These are phyloP conservation scores for Diaporthe helianthi DNA, from an alignment of 2,329 filamentous ascomycete species.

Conservation along the genomic window DNA sequence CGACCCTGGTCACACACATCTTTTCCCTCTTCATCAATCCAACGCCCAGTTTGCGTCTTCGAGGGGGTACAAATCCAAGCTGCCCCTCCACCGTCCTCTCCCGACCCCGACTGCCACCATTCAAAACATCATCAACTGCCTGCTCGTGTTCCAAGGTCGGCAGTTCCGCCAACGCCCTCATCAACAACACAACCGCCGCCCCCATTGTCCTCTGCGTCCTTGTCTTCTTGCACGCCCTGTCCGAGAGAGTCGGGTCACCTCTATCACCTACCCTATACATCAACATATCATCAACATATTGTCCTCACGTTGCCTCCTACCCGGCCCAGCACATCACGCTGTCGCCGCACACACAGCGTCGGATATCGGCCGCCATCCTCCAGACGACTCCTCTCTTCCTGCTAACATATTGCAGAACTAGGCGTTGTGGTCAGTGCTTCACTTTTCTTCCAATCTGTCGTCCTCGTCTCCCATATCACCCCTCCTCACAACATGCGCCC, in stretches of 20 bases:
- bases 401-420: slow-evolving; percentile 19
- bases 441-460: neutral
- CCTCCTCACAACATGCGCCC: neutral
- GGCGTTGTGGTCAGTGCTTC: slow-evolving; percentile 28
- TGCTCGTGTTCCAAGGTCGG: slow-evolving; percentile 10
- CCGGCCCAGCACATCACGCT: slow-evolving; percentile 11
- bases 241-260: neutral
- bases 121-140: slow-evolving; percentile 26
- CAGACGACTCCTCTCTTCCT: neutral
- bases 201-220: neutral
- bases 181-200: slow-evolving; percentile 12
- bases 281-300: neutral
- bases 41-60: slow-evolving; percentile 28
- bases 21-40: slow-evolving; percentile 30
- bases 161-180: slow-evolving; percentile 5
- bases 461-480: neutral
- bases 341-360: slow-evolving; percentile 11
- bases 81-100: slow-evolving; percentile 34
- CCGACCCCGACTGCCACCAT: slow-evolving; percentile 29
- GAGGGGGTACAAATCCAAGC: slow-evolving; percentile 36
- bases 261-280: neutral
- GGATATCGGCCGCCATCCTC: neutral
- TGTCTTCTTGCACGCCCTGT: slow-evolving; percentile 1
- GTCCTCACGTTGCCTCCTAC: neutral
- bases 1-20: slow-evolving; percentile 31